Percentiles rank a stretch among this genome's conserved stretches.
phyloP scores from a whole-genome alignment of 192 early-diverging fungal species.

The Mortierella claussenii region DNA sequence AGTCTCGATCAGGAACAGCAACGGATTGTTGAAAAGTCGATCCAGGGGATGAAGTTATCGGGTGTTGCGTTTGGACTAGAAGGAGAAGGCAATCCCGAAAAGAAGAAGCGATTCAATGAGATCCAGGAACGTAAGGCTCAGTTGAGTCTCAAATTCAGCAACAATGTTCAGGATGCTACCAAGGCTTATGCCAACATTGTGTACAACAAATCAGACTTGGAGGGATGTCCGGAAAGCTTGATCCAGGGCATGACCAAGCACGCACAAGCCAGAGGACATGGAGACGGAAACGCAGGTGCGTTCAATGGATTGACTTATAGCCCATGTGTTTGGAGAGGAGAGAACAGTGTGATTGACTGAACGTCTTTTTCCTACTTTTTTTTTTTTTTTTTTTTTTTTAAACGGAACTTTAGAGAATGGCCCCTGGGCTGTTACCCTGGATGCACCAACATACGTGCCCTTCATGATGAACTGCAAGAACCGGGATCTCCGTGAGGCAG shows the following conservation, averaged over 20 bases:
- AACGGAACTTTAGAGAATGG: slow-evolving; percentile 37
- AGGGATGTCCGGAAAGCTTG: slow-evolving; percentile 59
- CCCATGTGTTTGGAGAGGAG: too few relatives aligned
- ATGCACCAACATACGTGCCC: slow-evolving; percentile 60
- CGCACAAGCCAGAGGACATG: slow-evolving; percentile 49
- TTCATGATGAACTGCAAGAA: slow-evolving; percentile 70
- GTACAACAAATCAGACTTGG: slow-evolving; percentile 47
- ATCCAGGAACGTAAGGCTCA: slow-evolving; percentile 60
- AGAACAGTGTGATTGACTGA: not conserved
- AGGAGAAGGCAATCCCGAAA: slow-evolving; percentile 59
- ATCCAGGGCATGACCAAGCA: slow-evolving; percentile 56
- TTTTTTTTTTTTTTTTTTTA: not conserved
- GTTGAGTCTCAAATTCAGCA: slow-evolving; percentile 60
- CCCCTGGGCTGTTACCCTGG: slow-evolving; percentile 65
- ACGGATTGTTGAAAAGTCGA: slow-evolving; percentile 59
- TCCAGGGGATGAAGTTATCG: slow-evolving; percentile 62
- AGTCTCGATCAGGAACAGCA: slow-evolving; percentile 59
- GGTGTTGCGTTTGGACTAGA: slow-evolving; percentile 44
- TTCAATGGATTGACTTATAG: too few relatives aligned
- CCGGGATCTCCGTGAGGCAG: slow-evolving; percentile 61
- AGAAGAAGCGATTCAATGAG: slow-evolving; percentile 62
- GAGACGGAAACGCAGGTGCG: slow-evolving; percentile 40
- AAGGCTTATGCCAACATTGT: slow-evolving; percentile 62
- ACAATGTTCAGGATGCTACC: slow-evolving; percentile 67
- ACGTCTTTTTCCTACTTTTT: not conserved